Base-by-base conservation (phyloP, 176 grass and related monocot species). In the Saccharum spontaneum region DNA sequence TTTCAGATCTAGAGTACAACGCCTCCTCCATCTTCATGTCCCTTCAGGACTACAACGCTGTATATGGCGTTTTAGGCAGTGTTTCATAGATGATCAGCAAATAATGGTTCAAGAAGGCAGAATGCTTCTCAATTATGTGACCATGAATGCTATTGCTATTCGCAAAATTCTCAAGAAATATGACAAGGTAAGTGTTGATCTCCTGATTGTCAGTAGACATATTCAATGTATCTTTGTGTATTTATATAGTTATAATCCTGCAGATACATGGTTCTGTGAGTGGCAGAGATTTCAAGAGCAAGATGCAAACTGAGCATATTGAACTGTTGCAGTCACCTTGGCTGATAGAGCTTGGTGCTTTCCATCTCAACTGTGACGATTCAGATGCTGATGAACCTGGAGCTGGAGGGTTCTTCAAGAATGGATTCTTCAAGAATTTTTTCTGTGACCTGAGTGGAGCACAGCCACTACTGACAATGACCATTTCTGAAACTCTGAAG, bases 121-220 rank as follows among this genome's bases (percentile, higher is more conserved):
- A 83, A 80, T 94, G 78, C 59, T 94, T 80, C 74, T 94, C 45
- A 91, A 94, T 37, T 94, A 94, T 80, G 85, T 94, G 36, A 88
- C 89, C 24, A 94, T 94, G 89, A 94, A 94, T 94, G 90, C 89
- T 83, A 92, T 94, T 57, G 92, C 92, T 65, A 94, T 94, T 37
- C 73, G 82, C 20, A 94, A 94, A 88, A 94, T 94, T 83, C 92
- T 94, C 30, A 94, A 94, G 79, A 94, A 94, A 79, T 92, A 94
- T 80, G 92, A 94, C 69, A 94, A 92, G 70, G 92, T 90, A 67
- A 83, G 69, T 76, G 15, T 38, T 74, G 12, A 3, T 83, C n/a
- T 85, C 60, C n/a, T 17, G 41, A 50, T 46, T 57, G 12, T 17
- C 48, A 59, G 17, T 1, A 23, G 44, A 73, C 60, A 79, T 73